Percentiles rank a stretch among this genome's conserved stretches.
Conservation (phyloP, 257 asterid species). For the Gynochthodes officinalis region DNA sequence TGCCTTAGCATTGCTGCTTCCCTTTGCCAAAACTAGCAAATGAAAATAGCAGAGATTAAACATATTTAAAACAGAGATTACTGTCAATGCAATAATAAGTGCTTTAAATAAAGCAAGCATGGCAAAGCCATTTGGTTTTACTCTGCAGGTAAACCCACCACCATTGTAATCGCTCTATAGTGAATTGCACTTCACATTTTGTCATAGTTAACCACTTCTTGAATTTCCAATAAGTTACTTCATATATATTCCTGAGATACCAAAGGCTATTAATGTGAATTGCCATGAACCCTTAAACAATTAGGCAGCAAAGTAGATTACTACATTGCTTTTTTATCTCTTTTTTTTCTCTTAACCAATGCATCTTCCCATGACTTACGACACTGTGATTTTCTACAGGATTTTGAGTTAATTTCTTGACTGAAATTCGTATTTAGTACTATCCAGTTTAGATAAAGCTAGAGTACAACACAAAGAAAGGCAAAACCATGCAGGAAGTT, state of each 20-base stretch:
- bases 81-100: neutral
- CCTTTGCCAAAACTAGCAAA: constrained; percentile 77
- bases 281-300: too few relatives aligned
- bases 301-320: too few relatives aligned
- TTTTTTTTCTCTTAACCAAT: neutral
- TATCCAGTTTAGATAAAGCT: neutral
- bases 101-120: neutral
- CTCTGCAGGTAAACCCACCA: neutral
- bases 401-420: neutral
- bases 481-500: neutral
- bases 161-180: neutral
- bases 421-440: neutral
- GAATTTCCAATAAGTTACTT: neutral
- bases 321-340: too few relatives aligned
- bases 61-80: neutral
- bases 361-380: neutral
- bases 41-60: constrained; percentile 18
- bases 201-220: neutral
- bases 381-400: too few relatives aligned
- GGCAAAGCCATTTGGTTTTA: neutral
- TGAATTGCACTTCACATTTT: too few relatives aligned
- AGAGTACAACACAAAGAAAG: neutral
- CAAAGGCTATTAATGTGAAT: too few relatives aligned
- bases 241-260: too few relatives aligned
- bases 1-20: constrained; percentile 72